Evolutionary conservation across 1,284 basidiomycete genomes (phyloP).

Genomic region (Ustilago tritici): DNA sequence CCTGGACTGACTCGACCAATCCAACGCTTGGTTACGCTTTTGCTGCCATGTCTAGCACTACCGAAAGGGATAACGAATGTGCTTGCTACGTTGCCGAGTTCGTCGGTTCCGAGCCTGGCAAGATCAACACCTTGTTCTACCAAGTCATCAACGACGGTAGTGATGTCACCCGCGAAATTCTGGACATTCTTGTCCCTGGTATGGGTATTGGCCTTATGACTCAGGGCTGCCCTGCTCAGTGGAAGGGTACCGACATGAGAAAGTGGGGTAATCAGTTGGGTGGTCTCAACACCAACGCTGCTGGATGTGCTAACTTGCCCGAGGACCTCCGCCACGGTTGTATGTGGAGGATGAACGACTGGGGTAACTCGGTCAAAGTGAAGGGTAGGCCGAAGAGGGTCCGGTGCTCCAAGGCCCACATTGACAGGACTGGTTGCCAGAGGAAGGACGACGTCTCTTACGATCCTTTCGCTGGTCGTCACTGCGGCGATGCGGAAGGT

Average conservation of each 20-base stretch:
- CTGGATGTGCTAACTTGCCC: conserved; percentile 36
- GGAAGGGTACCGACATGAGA: conserved; percentile 26
- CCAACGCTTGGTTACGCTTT: conserved; percentile 34
- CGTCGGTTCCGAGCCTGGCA: conserved; percentile 18
- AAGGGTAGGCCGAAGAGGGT: conserved; percentile 24
- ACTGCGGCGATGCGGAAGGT: background rate
- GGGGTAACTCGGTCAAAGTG: conserved; percentile 34
- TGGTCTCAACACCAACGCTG: conserved; percentile 28
- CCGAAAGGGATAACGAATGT: conserved; percentile 25
- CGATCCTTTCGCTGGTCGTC: too few relatives aligned
- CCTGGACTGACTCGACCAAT: conserved; percentile 35
- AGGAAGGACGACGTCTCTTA: conserved; percentile 46
- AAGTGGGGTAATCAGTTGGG: conserved; percentile 43
- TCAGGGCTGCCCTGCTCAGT: conserved; percentile 34
- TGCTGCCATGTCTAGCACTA: conserved; percentile 29
- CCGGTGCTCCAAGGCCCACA: conserved; percentile 43
- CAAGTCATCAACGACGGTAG: conserved; percentile 45
- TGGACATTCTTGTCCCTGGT: conserved; percentile 47
- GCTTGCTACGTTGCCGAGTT: conserved; percentile 40
- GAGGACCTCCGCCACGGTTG: conserved; percentile 36
- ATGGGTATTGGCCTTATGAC: conserved; percentile 36
- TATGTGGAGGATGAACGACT: conserved; percentile 38
- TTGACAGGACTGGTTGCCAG: conserved; percentile 44
- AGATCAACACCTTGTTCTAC: conserved; percentile 41
- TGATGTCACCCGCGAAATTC: conserved; percentile 23